A percentile compares a stretch with the other conserved stretches of the same genome.
phyloP scores from a whole-genome alignment of 352 stramenopile genomes.

The Blastocystis sp. region DNA sequence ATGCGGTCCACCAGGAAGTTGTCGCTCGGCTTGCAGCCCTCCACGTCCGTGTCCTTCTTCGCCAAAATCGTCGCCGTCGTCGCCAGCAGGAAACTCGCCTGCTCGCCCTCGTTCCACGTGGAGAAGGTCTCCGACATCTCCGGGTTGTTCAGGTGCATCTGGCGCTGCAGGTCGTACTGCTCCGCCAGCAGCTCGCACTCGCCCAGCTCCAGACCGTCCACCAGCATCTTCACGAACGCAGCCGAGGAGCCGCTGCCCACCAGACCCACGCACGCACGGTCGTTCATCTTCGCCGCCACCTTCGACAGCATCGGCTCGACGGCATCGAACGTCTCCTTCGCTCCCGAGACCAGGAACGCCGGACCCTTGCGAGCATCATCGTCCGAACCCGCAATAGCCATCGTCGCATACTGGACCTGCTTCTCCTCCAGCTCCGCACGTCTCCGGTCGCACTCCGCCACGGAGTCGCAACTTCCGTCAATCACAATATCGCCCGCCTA shows the following conservation, averaged over 20 bases:
- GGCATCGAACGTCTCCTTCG: neutral
- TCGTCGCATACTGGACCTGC: neutral
- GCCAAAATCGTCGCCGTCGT: neutral
- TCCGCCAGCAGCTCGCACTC: constrained; percentile 6
- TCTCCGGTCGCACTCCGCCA: neutral
- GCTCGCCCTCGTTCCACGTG: neutral
- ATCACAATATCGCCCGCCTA: neutral
- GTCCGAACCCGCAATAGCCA: constrained; percentile 11
- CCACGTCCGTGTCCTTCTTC: constrained; percentile 29
- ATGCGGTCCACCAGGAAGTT: constrained; percentile 10
- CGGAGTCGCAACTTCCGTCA: neutral
- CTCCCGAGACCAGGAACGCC: neutral
- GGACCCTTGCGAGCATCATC: neutral
- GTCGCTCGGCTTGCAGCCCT: constrained; percentile 6
- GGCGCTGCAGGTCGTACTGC: neutral
- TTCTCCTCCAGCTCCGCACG: neutral
- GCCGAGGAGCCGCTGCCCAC: neutral
- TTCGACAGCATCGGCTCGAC: neutral
- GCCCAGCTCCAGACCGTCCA: neutral
- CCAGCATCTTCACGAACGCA: neutral
- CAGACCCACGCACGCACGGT: neutral
- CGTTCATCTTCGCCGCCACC: neutral
- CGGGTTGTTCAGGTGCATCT: neutral
- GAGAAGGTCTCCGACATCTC: neutral
- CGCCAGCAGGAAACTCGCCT: neutral